Evolutionary conservation across 2,329 filamentous ascomycete species (phyloP).

Genomic region (Aspergillus udagawae): DNA sequence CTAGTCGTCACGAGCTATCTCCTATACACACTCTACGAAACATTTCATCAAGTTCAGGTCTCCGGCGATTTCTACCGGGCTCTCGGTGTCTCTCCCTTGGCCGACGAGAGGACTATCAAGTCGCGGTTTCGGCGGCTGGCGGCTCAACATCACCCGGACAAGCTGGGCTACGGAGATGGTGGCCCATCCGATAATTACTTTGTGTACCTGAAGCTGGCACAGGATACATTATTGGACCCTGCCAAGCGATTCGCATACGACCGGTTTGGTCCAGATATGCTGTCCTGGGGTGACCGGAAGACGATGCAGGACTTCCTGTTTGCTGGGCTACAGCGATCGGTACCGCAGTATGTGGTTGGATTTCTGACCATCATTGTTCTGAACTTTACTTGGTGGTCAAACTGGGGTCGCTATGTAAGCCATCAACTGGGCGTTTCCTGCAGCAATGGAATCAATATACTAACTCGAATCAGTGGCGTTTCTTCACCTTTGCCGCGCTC

Average conservation of each 20-base stretch:
- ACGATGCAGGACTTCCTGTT: constrained; percentile 71
- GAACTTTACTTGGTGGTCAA: constrained; percentile 40
- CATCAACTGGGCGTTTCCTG: neutral
- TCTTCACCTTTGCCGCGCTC: constrained; percentile 51
- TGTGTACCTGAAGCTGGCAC: constrained; percentile 75
- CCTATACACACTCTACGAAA: constrained; percentile 87
- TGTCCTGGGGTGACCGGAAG: constrained; percentile 52
- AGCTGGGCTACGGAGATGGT: constrained; percentile 48
- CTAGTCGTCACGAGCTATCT: constrained; percentile 80
- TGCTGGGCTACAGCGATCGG: constrained; percentile 53
- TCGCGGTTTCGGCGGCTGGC: constrained; percentile 76
- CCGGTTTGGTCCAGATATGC: constrained; percentile 72
- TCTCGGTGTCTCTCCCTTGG: constrained; percentile 65
- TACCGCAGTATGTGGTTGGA: constrained; percentile 39
- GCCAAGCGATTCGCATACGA: constrained; percentile 83
- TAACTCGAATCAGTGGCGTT: constrained; percentile 42
- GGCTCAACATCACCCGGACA: constrained; percentile 76
- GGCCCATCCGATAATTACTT: constrained; percentile 55
- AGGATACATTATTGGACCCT: constrained; percentile 76
- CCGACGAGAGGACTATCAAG: constrained; percentile 73
- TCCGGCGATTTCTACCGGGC: constrained; percentile 74
- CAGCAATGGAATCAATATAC: neutral
- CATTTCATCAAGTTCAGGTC: constrained; percentile 72
- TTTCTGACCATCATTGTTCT: constrained; percentile 33
- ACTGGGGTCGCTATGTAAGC: constrained; percentile 45